Evolutionary conservation across 1,284 basidiomycete genomes (phyloP), one percentile per base, ranked within the genome.

Genomic region (Ganoderma lucidum): DNA sequence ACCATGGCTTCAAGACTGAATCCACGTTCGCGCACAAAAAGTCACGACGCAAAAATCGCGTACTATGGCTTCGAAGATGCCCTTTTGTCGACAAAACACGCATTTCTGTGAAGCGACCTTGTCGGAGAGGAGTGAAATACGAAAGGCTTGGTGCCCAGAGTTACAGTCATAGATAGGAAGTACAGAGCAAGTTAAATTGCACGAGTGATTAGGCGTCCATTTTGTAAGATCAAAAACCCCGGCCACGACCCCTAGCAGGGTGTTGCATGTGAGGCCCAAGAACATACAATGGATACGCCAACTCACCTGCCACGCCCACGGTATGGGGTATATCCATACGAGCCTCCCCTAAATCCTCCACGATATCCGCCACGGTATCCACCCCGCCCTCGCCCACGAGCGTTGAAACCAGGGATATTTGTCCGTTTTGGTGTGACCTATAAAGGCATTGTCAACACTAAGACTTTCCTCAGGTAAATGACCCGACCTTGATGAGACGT

Each of bases 381-480:
- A n/a, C 90, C 90, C 67, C 80, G 72, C 9, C 93, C 84, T 65
- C 96, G 84, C 30, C 95, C 94, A 63, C 96, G 88, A 8, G 39
- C 63, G 74, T 89, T 93, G 83, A 95, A 96, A 0, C 95, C 95
- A 35, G 96, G 96, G 65, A 98, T 82, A 80, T 98, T 98, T 45
- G 96, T 98, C 72, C 96, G 88, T 81, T 98, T 98, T 63, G 94
- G 86, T 62, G 93, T 95, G 64, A 98, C 96, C 95, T 96, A 37
- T 15, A 63, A 44, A 45, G 61, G 60, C 28, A 61, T n/a, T 19
- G 35, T 48, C 41, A 23, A 59, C 48, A 59, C 48, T 14, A 32
- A 32, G 48, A n/a, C 65, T 1, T n/a, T 6, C 51, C 19, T 23
- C 30, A 45, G 41, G 23, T 30, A 17, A 42, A 41, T 28, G 48